These are phyloP conservation scores for Leccinum boreale DNA, from an alignment of 768 basidiomycete species.

Conservation along the genomic window DNA sequence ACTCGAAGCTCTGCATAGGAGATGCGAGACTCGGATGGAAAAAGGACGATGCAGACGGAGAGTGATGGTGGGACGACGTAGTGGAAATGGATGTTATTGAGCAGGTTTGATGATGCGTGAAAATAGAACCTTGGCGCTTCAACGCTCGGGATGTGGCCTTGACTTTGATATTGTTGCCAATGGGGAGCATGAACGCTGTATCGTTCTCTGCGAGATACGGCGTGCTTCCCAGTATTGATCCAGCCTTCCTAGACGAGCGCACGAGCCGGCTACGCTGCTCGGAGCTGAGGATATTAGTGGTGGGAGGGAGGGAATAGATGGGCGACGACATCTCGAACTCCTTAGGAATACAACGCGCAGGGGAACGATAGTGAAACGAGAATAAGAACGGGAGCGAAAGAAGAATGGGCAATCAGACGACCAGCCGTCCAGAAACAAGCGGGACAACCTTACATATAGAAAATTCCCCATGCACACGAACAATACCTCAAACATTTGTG, in stretches of 20 bases:
- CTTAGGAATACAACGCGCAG: neutral
- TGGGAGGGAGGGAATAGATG: constrained; percentile 30
- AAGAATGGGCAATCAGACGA: neutral
- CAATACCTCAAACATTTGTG: constrained; percentile 13
- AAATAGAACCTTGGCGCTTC: constrained; percentile 34
- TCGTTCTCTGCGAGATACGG: constrained; percentile 32
- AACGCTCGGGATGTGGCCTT: constrained; percentile 14
- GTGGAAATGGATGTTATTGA: constrained; percentile 20
- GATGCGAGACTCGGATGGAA: constrained; percentile 5
- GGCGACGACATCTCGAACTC: constrained; percentile 22
- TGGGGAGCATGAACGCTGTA: constrained; percentile 20
- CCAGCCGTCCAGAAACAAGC: constrained; percentile 2
- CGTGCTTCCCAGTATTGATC: constrained; percentile 35
- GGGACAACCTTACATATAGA: neutral
- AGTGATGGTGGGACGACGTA: constrained; percentile 6
- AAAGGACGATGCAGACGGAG: constrained; percentile 20
- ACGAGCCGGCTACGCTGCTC: constrained; percentile 35
- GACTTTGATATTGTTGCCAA: constrained; percentile 2
- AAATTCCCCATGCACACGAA: neutral
- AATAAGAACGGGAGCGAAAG: neutral
- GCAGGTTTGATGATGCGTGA: constrained; percentile 19
- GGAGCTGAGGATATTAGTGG: constrained; percentile 31
- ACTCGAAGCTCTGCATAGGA: constrained; percentile 10
- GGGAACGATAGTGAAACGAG: neutral
- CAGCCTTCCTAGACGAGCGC: constrained; percentile 37